Evolutionary conservation across 108 stramenopile species (phyloP).

Genomic region (Nitzschia inconspicua): DNA sequence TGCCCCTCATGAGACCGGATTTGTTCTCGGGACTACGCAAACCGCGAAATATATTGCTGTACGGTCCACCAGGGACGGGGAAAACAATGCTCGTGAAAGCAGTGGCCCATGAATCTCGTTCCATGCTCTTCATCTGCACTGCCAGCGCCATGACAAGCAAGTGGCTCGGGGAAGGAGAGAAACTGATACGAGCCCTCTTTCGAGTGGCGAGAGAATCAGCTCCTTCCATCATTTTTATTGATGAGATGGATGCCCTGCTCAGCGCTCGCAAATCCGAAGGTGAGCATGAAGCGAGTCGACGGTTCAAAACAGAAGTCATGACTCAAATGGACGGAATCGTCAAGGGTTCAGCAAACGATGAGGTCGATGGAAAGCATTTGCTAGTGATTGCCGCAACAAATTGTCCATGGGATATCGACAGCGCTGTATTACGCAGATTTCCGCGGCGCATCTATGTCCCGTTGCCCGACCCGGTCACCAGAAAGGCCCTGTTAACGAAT

Average conservation of each 20-base stretch:
- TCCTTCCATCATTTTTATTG: constrained; percentile 90
- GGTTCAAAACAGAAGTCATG: constrained; percentile 96
- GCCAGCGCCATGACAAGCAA: constrained; percentile 78
- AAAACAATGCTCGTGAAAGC: constrained; percentile 92
- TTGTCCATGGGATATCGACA: constrained; percentile 93
- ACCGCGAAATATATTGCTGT: constrained; percentile 81
- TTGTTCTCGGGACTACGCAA: constrained; percentile 88
- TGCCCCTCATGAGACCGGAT: constrained; percentile 90
- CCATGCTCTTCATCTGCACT: constrained; percentile 69
- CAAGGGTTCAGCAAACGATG: background rate
- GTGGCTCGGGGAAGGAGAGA: constrained; percentile 90
- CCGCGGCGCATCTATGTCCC: constrained; percentile 92
- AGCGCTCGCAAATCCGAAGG: constrained; percentile 43
- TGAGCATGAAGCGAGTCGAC: constrained; percentile 91
- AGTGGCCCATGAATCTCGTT: constrained; percentile 55
- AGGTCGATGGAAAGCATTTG: constrained; percentile 34
- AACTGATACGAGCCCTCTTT: constrained; percentile 83
- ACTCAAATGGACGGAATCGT: constrained; percentile 93
- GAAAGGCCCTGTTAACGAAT: constrained; percentile 44
- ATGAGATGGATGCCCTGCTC: constrained; percentile 92
- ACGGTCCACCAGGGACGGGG: constrained; percentile 90
- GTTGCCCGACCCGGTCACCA: constrained; percentile 71
- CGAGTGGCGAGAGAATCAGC: constrained; percentile 55
- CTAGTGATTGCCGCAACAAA: constrained; percentile 93
- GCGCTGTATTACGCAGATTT: constrained; percentile 83